A percentile compares a stretch with the other conserved stretches of the same genome.
phyloP scores from a whole-genome alignment of 768 basidiomycete genomes.

The Auricularia sp. region DNA sequence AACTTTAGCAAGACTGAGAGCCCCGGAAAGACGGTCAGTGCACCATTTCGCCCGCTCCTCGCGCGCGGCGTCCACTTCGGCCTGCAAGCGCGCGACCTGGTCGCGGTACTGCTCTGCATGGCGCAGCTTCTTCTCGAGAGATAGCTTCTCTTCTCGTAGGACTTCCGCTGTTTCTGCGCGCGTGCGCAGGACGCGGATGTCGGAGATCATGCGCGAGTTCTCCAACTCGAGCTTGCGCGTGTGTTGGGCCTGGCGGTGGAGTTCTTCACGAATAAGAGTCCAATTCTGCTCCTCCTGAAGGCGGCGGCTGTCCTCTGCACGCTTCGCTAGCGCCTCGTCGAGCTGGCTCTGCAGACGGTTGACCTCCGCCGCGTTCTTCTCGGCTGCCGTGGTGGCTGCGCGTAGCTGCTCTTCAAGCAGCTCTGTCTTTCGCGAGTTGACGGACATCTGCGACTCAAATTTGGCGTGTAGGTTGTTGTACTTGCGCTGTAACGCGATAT shows the following conservation, averaged over 20 bases:
- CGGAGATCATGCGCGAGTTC: slow-evolving; percentile 45
- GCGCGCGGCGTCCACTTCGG: slow-evolving; percentile 50
- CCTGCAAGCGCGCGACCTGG: slow-evolving; percentile 47
- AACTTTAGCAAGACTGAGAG: not conserved
- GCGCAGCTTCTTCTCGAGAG: slow-evolving; percentile 42
- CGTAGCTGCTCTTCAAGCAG: not conserved
- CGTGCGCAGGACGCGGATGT: slow-evolving; percentile 44
- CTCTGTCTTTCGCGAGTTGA: slow-evolving; percentile 2
- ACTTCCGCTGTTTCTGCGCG: slow-evolving; percentile 56
- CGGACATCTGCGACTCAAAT: not conserved
- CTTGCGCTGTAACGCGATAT: slow-evolving; percentile 33
- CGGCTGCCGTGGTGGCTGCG: not conserved
- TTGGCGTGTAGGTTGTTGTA: slow-evolving; percentile 21
- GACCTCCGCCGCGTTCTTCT: not conserved
- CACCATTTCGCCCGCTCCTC: slow-evolving; percentile 51
- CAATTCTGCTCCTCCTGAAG: slow-evolving; percentile 42
- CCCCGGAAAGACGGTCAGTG: not conserved
- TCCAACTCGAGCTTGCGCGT: slow-evolving; percentile 47
- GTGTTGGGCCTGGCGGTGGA: slow-evolving; percentile 55
- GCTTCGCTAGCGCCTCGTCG: slow-evolving; percentile 7
- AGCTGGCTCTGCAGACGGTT: not conserved
- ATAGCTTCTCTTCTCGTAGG: slow-evolving; percentile 62
- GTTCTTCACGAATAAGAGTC: slow-evolving; percentile 54
- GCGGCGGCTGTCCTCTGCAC: slow-evolving; percentile 7
- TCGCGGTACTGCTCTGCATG: slow-evolving; percentile 46